Evolutionary conservation across 2,329 filamentous ascomycete species (phyloP), one percentile per base, ranked within the genome.

Genomic region (Cyclaneusma minus): DNA sequence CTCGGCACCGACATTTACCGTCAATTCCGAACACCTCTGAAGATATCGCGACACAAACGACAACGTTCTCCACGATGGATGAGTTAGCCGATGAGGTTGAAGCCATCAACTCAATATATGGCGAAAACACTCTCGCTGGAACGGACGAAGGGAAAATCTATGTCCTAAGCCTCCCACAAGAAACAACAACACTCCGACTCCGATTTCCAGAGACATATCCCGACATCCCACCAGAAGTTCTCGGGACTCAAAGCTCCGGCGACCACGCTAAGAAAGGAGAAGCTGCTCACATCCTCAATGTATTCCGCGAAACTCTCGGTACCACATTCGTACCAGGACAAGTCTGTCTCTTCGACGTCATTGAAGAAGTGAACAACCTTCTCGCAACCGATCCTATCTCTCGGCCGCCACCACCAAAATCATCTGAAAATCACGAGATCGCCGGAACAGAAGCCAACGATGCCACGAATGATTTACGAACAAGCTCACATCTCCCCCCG

Each of bases 291-390:
- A 67, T 83, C 25, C 60, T 85, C n/a, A 64, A 67, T 3, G 52
- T 80, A 3, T 73, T 89, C 30, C 60, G 72, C 16, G 59, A 71
- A 18, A 72, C 76, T 0, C 53, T 94, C 16, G 60, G 57, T 1
- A 56, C 60, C n/a, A 64, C 80, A 4, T 93, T 75, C 48, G 61
- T 65, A 27, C 65, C 71, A 0, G 84, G 83, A 0, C 64, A 70
- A 27, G 83, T 92, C 13, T 94, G 85, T 43, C 56, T 98, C 3
- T 98, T 85, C 42, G 87, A 94, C 46, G 64, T 91, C n/a, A 64
- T 94, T 19, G 85, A 93, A 42, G 76, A 80, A 43, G 55, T 78
- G 36, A 61, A 55, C 29, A 56, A 22, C 18, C n/a, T 18, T 6
- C 24, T 27, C 9, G 33, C 31, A 11, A 41, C 34, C 6, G 36